Evolutionary conservation across 2,329 filamentous ascomycete species (phyloP).

Genomic region (Trichophyton simii): DNA sequence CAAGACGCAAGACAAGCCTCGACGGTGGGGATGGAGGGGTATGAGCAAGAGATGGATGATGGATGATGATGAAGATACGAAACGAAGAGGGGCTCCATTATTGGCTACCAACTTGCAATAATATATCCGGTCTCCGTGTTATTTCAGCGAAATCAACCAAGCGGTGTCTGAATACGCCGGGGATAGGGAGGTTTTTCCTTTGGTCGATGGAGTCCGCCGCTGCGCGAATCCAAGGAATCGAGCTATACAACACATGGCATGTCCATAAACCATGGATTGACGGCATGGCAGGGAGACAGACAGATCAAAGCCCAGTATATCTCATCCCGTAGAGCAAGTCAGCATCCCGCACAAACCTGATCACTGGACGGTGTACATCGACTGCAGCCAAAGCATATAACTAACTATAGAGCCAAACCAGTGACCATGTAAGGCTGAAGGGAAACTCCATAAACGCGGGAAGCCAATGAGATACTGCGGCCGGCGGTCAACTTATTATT

Average conservation of each 20-base stretch:
- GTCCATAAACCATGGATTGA: background rate
- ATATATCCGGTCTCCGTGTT: background rate
- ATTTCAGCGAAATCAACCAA: too few relatives aligned
- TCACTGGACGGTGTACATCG: too few relatives aligned
- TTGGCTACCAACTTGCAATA: background rate
- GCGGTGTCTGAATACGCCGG: too few relatives aligned
- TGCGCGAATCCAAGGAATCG: too few relatives aligned
- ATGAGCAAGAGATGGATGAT: too few relatives aligned
- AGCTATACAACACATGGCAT: too few relatives aligned
- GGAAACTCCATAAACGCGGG: background rate
- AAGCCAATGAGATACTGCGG: background rate
- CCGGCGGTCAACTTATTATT: background rate
- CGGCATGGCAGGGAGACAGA: background rate
- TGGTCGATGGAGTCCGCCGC: too few relatives aligned
- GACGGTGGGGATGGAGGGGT: background rate
- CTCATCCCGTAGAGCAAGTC: background rate
- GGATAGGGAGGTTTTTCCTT: too few relatives aligned
- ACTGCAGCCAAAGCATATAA: too few relatives aligned
- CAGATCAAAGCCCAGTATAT: background rate
- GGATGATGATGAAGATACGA: background rate
- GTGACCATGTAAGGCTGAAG: background rate
- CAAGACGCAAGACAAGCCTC: background rate
- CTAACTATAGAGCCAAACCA: background rate
- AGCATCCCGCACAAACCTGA: too few relatives aligned
- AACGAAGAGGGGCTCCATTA: background rate